These are phyloP conservation scores for Sequoia sempervirens DNA, from an alignment of 75 land plant genomes.

Conservation along the genomic window DNA sequence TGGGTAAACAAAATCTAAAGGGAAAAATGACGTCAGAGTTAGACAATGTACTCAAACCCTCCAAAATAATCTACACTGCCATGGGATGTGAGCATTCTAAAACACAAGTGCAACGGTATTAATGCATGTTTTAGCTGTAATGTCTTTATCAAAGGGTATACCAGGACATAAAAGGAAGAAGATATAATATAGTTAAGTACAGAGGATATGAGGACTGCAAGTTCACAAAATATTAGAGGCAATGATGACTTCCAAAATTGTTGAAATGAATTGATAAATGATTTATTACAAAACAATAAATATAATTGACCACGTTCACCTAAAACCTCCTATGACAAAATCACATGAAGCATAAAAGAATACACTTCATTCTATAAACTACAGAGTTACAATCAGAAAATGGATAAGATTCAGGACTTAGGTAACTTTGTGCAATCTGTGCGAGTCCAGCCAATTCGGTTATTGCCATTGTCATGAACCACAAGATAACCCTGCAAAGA, in stretches of 20 bases:
- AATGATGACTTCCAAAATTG: not conserved
- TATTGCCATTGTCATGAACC: constrained; percentile 72
- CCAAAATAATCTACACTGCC: not conserved
- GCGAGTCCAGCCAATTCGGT: constrained; percentile 66
- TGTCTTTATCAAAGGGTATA: not conserved
- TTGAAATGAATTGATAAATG: not conserved
- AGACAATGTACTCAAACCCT: not conserved
- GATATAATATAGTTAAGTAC: not conserved
- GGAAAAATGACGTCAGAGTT: not conserved
- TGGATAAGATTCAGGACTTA: constrained; percentile 21
- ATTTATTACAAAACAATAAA: not conserved
- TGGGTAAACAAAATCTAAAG: not conserved
- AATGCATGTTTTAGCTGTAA: not conserved
- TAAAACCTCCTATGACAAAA: not conserved
- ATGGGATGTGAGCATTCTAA: not conserved
- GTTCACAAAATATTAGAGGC: not conserved
- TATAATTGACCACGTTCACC: not conserved
- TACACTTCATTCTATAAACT: not conserved
- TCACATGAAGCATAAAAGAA: not conserved
- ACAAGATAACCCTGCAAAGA: constrained; percentile 75
- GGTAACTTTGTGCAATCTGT: constrained; percentile 55
- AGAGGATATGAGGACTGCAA: not conserved
- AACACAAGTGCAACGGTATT: not conserved
- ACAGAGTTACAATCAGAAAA: not conserved
- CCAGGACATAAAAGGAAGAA: not conserved